Evolutionary conservation across 345 rosid genomes (phyloP).

Genomic region (Corchorus olitorius): DNA sequence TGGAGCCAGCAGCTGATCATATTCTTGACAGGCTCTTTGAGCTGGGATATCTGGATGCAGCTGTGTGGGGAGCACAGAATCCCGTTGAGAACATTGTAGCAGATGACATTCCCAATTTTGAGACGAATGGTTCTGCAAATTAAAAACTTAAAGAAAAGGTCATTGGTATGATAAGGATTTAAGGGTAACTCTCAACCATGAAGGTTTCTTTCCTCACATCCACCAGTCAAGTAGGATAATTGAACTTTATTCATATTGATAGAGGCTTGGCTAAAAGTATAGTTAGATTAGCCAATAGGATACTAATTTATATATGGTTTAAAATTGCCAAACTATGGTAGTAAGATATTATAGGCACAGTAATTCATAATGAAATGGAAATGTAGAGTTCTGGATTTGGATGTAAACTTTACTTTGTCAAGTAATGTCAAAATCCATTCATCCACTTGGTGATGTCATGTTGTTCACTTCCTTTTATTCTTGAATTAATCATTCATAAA

Average conservation of each 20-base stretch:
- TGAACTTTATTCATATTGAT: not conserved
- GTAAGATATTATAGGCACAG: not conserved
- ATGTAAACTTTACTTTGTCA: not conserved
- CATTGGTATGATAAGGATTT: not conserved
- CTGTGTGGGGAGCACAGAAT: constrained; percentile 71
- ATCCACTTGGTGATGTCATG: not conserved
- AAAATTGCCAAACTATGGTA: not conserved
- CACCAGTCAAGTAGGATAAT: not conserved
- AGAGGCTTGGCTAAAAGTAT: not conserved
- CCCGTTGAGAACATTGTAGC: constrained; percentile 55
- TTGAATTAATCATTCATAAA: not conserved
- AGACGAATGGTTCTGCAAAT: constrained; percentile 30
- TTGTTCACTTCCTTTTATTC: not conserved
- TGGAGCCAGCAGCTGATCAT: constrained; percentile 84
- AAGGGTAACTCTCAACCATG: not conserved
- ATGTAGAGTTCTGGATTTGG: not conserved
- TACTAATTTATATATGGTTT: not conserved
- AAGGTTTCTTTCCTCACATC: not conserved
- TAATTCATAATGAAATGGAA: not conserved
- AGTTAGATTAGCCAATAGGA: not conserved
- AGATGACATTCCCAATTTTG: constrained; percentile 29
- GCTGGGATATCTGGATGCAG: constrained; percentile 81
- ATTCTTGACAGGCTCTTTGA: constrained; percentile 77
- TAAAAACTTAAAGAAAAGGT: constrained; percentile 5
- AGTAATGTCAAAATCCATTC: constrained; percentile 8